Evolutionary conservation across 176 grass and related monocot species (phyloP).

Genomic region (Chloris gayana): DNA sequence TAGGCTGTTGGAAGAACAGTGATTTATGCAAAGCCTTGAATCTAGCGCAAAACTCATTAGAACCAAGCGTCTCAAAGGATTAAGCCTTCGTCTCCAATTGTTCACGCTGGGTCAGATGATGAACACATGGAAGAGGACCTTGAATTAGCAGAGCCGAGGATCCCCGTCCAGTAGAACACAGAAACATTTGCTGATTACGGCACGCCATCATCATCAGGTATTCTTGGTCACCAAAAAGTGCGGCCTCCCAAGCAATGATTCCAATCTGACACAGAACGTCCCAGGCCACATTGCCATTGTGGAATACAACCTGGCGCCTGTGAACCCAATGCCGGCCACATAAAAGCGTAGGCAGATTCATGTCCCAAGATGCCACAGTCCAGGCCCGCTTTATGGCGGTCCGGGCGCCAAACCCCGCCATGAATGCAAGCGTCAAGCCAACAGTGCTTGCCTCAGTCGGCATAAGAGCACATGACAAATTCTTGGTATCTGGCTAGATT

Average conservation of each 20-base stretch:
- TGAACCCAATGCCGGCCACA: slow-evolving; percentile 42
- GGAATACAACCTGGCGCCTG: slow-evolving; percentile 64
- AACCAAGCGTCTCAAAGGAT: neutral
- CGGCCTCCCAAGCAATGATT: slow-evolving; percentile 44
- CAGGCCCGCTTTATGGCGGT: slow-evolving; percentile 33
- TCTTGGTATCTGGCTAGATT: slow-evolving; percentile 45
- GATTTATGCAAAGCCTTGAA: slow-evolving; percentile 16
- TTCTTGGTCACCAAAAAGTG: slow-evolving; percentile 15
- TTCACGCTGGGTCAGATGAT: slow-evolving; percentile 4
- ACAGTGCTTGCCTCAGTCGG: slow-evolving; percentile 33
- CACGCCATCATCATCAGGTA: neutral
- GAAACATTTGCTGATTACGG: neutral
- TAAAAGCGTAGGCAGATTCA: slow-evolving; percentile 55
- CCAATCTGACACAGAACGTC: slow-evolving; percentile 46
- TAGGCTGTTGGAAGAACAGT: slow-evolving; percentile 44
- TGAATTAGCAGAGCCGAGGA: neutral
- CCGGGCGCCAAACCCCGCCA: slow-evolving; percentile 45
- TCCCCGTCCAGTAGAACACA: neutral
- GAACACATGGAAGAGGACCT: neutral
- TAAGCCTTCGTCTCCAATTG: neutral
- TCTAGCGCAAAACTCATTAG: neutral
- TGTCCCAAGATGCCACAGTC: slow-evolving; percentile 48
- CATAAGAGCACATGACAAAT: slow-evolving; percentile 49
- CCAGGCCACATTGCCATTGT: slow-evolving; percentile 47
- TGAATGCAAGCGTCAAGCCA: slow-evolving; percentile 62